These are phyloP conservation scores for Acacia crassicarpa DNA, from an alignment of 306 rosid genomes.

Conservation along the genomic window DNA sequence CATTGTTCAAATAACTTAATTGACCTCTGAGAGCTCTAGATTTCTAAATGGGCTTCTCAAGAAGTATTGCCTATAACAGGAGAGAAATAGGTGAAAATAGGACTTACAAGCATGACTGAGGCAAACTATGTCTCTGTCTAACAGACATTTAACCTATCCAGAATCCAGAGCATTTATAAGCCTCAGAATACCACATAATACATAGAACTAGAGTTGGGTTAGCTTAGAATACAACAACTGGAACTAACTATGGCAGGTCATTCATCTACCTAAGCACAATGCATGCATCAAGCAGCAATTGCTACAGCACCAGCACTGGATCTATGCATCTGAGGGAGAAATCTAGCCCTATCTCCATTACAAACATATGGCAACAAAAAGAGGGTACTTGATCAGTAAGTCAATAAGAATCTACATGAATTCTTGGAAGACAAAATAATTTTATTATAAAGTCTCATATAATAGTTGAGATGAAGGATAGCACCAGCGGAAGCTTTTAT, in stretches of 20 bases:
- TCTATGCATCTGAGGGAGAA: slow-evolving; percentile 16
- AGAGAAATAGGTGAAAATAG: background rate
- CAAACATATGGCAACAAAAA: background rate
- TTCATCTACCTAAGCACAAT: background rate
- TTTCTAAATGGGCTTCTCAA: background rate
- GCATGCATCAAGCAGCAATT: background rate
- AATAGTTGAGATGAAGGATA: background rate
- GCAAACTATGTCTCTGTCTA: background rate
- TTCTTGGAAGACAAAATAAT: background rate
- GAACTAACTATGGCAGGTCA: slow-evolving; percentile 7
- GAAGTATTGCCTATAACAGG: background rate
- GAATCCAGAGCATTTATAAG: slow-evolving; percentile 6
- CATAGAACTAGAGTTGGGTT: background rate
- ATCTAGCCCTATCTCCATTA: slow-evolving; percentile 4
- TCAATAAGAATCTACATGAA: background rate
- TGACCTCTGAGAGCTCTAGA: background rate
- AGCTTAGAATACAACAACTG: background rate
- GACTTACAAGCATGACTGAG: background rate
- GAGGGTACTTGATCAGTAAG: background rate
- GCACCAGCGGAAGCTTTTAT: background rate
- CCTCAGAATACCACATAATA: slow-evolving; percentile 2
- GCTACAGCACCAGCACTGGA: slow-evolving; percentile 23
- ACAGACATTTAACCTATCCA: slow-evolving; percentile 16
- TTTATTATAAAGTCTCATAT: background rate
- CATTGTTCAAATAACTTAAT: background rate